These are phyloP conservation scores for Astrothelium macrocarpum DNA, from an alignment of 495 filamentous ascomycete genomes.

Conservation along the genomic window DNA sequence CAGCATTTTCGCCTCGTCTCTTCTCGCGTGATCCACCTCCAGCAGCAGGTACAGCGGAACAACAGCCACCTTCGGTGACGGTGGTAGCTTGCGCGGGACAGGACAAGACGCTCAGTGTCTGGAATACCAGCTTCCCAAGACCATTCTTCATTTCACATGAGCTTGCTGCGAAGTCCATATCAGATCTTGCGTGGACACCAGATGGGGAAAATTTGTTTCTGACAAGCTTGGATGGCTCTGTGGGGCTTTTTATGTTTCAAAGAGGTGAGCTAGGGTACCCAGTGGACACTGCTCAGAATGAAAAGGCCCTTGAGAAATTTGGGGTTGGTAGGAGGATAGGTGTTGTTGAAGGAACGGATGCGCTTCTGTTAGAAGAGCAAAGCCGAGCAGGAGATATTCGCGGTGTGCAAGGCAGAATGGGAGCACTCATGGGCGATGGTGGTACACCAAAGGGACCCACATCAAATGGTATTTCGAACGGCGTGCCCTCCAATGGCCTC, in stretches of 20 bases:
- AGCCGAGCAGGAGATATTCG: slow-evolving; percentile 84
- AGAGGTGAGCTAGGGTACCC: slow-evolving; percentile 65
- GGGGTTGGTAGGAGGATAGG: slow-evolving; percentile 79
- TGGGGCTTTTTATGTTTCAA: slow-evolving; percentile 65
- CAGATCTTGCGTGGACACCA: slow-evolving; percentile 89
- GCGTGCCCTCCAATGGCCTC: slow-evolving; percentile 23
- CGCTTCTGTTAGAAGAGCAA: slow-evolving; percentile 75
- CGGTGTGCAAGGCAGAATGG: slow-evolving; percentile 89
- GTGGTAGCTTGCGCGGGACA: slow-evolving; percentile 95
- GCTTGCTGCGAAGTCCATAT: slow-evolving; percentile 77
- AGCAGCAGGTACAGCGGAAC: neutral
- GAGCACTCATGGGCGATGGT: slow-evolving; percentile 85
- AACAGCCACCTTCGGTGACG: slow-evolving; percentile 53
- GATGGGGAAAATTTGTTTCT: slow-evolving; percentile 81
- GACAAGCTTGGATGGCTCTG: slow-evolving; percentile 78
- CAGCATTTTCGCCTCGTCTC: slow-evolving; percentile 86
- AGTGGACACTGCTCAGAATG: slow-evolving; percentile 73
- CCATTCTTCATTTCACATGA: slow-evolving; percentile 85
- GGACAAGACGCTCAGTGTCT: slow-evolving; percentile 89
- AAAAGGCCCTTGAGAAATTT: slow-evolving; percentile 84
- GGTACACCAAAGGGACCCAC: slow-evolving; percentile 7
- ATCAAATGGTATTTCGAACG: slow-evolving; percentile 37
- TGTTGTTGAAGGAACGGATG: slow-evolving; percentile 81
- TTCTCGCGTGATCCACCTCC: slow-evolving; percentile 60
- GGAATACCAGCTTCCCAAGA: slow-evolving; percentile 89